A percentile compares a stretch with the other conserved stretches of the same genome.
Evolutionary conservation across 176 grass and related monocot genomes (phyloP).

Genomic region (Aegilops longissima): DNA sequence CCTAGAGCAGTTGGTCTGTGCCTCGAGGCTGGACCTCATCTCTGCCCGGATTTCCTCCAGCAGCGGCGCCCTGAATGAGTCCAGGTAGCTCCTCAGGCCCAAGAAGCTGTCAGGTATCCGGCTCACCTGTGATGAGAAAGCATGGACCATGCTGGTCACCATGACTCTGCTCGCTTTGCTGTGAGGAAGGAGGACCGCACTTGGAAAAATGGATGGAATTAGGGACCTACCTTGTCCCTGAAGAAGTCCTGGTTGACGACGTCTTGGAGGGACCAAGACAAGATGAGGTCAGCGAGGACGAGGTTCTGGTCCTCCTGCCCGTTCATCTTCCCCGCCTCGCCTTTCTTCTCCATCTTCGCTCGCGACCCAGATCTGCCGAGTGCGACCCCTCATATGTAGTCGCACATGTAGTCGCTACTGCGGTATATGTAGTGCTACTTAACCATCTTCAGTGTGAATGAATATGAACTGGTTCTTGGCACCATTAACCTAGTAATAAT

Average conservation of each 20-base stretch:
- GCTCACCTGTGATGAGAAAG: no score
- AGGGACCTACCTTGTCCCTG: conserved; percentile 25
- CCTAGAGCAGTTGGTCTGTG: neutral
- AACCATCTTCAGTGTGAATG: no score
- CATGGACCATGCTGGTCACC: no score
- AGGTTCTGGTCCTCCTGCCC: conserved; percentile 1
- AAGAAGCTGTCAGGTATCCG: conserved; percentile 45
- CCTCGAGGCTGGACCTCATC: conserved; percentile 46
- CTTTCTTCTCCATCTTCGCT: conserved; percentile 22
- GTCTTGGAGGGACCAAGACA: conserved; percentile 69
- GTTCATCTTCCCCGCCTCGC: conserved; percentile 5
- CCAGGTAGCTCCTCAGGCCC: conserved; percentile 41
- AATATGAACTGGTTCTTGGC: no score
- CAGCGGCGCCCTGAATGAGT: conserved; percentile 41
- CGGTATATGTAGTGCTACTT: no score
- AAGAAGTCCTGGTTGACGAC: conserved; percentile 53
- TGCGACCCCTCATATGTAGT: no score
- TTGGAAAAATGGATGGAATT: neutral
- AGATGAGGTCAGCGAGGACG: conserved; percentile 35
- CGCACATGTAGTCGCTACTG: no score
- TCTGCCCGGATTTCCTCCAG: conserved; percentile 59
- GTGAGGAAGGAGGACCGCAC: no score
- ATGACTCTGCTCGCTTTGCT: no score
- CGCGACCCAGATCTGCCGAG: neutral
- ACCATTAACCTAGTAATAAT: no score